A percentile compares a stretch with the other conserved stretches of the same genome.
Conservation (phyloP, 2,329 filamentous ascomycete genomes). For the Colletotrichum spinosum region DNA sequence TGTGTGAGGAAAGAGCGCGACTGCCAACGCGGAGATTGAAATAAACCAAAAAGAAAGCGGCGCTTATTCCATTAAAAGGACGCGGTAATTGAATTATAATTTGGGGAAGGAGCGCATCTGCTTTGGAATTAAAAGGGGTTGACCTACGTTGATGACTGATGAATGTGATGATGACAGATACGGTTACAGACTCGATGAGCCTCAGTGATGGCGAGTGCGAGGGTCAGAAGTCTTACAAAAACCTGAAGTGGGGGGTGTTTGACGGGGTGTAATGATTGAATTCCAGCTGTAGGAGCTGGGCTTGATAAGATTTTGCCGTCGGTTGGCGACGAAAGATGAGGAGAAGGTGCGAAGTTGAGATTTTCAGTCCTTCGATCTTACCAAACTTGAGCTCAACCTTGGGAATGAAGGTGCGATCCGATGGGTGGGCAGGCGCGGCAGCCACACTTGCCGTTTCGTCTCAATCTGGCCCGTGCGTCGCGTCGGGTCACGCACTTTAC, state of each 20-base stretch:
- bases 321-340: conserved; percentile 11
- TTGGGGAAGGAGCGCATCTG: too few species aligned
- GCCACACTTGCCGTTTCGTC: conserved; percentile 26
- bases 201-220: too few species aligned
- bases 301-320: conserved; percentile 21
- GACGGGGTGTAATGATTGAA: too few species aligned
- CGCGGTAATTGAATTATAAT: too few species aligned
- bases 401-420: conserved; percentile 33
- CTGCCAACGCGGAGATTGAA: too few species aligned
- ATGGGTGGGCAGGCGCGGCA: conserved; percentile 7
- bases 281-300: too few species aligned
- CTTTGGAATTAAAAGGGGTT: too few species aligned
- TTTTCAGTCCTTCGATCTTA: conserved; percentile 33
- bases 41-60: too few species aligned
- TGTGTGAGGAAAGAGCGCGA: too few species aligned
- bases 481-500: not conserved
- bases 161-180: not conserved
- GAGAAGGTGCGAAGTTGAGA: conserved; percentile 26
- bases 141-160: too few species aligned
- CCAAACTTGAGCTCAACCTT: conserved; percentile 23
- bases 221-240: conserved; percentile 16
- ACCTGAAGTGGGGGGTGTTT: not conserved
- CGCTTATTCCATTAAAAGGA: too few species aligned
- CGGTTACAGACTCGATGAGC: too few species aligned
- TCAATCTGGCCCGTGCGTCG: conserved; percentile 25